Evolutionary conservation across 768 basidiomycete genomes (phyloP), one percentile per base, ranked within the genome.

Genomic region (Sistotremastrum niveocremeum): DNA sequence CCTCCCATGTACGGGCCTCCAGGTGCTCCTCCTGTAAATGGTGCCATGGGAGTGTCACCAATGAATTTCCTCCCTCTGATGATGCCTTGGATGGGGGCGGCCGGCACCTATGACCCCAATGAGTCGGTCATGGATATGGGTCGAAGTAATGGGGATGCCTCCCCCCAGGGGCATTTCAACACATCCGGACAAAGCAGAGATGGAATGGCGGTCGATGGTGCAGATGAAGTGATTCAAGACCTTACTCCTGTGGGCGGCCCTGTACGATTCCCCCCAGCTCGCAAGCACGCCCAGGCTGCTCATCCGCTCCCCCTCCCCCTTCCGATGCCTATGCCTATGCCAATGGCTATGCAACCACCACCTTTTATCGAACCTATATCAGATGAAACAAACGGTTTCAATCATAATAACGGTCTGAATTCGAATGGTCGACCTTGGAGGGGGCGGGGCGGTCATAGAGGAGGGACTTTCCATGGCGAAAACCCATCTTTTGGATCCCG

Each of bases 1-100:
- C 74, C 72, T 0, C 69, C 75, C 31, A 69, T 78, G 68, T 68
- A 67, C 34, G 65, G 65, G 6, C 56, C 57, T 6, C 63, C 65
- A 47, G 42, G 36, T 11, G 93, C 41, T 80, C 75, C n/a, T 72
- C 73, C 49, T 98, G 93, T 71, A 90, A 88, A 58, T 97, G 78
- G 63, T 88, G 85, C 49, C 93, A 98, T 55, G 89, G 86, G 35
- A 85, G 88, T 2, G 87, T 91, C 57, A 84, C 87, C 32, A 77
- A 86, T 42, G 67, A 84, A 6, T 85, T 83, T 0, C 74, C 72
- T 0, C 69, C 75, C 31, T 69, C 78, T 68, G 68, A 67, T 34
- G 65, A 65, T 7, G 56, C 57, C 6, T 62, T 65, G 48, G 57
- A 58, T 31, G 68, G 46, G 59, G 41, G 65, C 67, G 20, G 64